Evolutionary conservation across 306 rosid species (phyloP).

Genomic region (Prunus dulcis): DNA sequence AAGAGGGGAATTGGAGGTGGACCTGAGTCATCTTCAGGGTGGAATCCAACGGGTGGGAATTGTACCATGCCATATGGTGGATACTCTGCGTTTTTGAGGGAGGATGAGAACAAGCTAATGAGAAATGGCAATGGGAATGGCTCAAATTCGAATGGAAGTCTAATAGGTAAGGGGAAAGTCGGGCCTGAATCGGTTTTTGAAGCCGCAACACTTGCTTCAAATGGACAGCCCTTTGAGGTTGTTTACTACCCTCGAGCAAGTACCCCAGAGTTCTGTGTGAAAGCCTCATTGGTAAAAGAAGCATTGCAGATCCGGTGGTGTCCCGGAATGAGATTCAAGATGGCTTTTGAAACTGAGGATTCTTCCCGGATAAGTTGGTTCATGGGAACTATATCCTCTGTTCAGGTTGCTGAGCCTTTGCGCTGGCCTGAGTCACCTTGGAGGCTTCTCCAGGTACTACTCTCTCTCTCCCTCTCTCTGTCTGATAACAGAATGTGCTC

Average conservation of each 20-base stretch:
- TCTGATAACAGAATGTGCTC: not conserved
- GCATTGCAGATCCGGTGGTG: slow-evolving; percentile 69
- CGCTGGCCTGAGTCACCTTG: slow-evolving; percentile 94
- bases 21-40: slow-evolving; percentile 54
- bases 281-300: slow-evolving; percentile 62
- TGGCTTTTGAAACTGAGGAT: slow-evolving; percentile 92
- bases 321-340: slow-evolving; percentile 90
- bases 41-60: slow-evolving; percentile 75
- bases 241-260: slow-evolving; percentile 84
- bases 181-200: slow-evolving; percentile 67
- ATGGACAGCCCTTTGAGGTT: slow-evolving; percentile 76
- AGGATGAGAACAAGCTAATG: slow-evolving; percentile 46
- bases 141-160: slow-evolving; percentile 36
- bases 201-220: slow-evolving; percentile 71
- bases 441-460: slow-evolving; percentile 83
- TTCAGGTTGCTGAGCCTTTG: slow-evolving; percentile 69
- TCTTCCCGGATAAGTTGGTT: slow-evolving; percentile 87
- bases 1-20: slow-evolving; percentile 76
- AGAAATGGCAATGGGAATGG: slow-evolving; percentile 47
- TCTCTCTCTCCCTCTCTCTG: not conserved
- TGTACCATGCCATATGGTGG: slow-evolving; percentile 54
- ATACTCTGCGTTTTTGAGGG: slow-evolving; percentile 50
- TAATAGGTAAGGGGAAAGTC: slow-evolving; percentile 60
- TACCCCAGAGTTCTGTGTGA: slow-evolving; percentile 88
- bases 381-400: slow-evolving; percentile 85